Evolutionary conservation across 768 basidiomycete species (phyloP), one percentile per base, ranked within the genome.

Genomic region (Leccinum variicolor): DNA sequence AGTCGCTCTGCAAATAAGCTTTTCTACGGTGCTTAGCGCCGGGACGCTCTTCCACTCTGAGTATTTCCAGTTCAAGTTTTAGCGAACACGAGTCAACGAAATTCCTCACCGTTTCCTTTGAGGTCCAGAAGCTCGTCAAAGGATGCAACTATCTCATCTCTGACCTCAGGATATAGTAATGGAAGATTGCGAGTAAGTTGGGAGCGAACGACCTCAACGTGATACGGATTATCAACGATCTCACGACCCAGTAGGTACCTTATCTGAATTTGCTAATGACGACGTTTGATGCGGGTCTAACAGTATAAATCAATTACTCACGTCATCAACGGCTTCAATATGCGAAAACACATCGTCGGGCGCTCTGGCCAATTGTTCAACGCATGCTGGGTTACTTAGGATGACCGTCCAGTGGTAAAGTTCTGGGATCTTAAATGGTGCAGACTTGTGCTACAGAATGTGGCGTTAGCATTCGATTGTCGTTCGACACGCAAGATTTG

Each of bases 21-120:
- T 60, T 53, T 65, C 69, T 10, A 74, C 60, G 0, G 55, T 62
- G 1, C 69, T 61, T 7, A 72, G 29, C 2, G 62, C 70, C 0
- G 65, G 62, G 7, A 79, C 52, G 3, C 60, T 61, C 11, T 65
- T 65, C 81, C 81, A 82, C n/a, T 77, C 79, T 80, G 23, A 21
- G 3, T 19, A 25, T 8, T 33, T n/a, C 7, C 7, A 47, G 3
- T 3, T 9, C 8, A 13, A 47, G 17, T 3, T 9, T 36, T 4
- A 1, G 28, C 26, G 11, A 21, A 6, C 29, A 14, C 15, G 3
- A 28, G 8, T 21, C 10, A 45, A 21, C 6, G 3, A 29, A 25
- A 51, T 19, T 39, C 17, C 47, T 50, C 21, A 69, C 67, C 67
- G 11, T 61, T 49, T 3, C 48, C 60, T 4, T 8, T 53, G 17